phyloP scores from a whole-genome alignment of 805 yeast species.

The Myxozyma udenii region DNA sequence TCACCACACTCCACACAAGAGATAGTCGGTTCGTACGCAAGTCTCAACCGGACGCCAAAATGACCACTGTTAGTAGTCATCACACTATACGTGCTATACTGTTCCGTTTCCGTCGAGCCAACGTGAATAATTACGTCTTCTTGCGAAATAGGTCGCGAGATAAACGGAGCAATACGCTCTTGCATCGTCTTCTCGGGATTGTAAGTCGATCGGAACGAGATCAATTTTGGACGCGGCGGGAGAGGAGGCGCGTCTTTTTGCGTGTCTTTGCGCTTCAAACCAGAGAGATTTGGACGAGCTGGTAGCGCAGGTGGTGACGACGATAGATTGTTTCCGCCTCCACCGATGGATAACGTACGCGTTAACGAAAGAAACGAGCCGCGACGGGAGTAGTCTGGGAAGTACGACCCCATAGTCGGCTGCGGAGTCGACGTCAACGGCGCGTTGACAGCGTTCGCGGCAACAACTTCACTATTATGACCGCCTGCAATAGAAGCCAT shows the following conservation, averaged over 20 bases:
- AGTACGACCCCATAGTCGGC: constrained; percentile 13
- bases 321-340: not conserved
- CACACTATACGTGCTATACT: constrained; percentile 38
- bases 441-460: constrained; percentile 23
- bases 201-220: constrained; percentile 25
- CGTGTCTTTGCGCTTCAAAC: not conserved
- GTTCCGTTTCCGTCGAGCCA: constrained; percentile 47
- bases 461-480: constrained; percentile 26
- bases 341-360: constrained; percentile 17
- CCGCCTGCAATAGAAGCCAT: constrained; percentile 17
- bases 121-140: constrained; percentile 54
- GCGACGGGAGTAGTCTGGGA: constrained; percentile 20
- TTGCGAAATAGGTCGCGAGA: constrained; percentile 62
- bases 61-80: constrained; percentile 67
- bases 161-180: constrained; percentile 65
- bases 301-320: not conserved
- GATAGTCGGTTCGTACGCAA: constrained; percentile 59
- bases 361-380: constrained; percentile 17
- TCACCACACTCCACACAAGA: constrained; percentile 39
- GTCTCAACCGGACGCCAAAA: constrained; percentile 52
- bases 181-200: constrained; percentile 50
- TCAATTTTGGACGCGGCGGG: constrained; percentile 26
- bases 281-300: not conserved
- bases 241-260: constrained; percentile 21
- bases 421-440: constrained; percentile 24